These are phyloP conservation scores for Acanthamoeba royreba DNA, from an alignment of 208 protist species.

Conservation along the genomic window DNA sequence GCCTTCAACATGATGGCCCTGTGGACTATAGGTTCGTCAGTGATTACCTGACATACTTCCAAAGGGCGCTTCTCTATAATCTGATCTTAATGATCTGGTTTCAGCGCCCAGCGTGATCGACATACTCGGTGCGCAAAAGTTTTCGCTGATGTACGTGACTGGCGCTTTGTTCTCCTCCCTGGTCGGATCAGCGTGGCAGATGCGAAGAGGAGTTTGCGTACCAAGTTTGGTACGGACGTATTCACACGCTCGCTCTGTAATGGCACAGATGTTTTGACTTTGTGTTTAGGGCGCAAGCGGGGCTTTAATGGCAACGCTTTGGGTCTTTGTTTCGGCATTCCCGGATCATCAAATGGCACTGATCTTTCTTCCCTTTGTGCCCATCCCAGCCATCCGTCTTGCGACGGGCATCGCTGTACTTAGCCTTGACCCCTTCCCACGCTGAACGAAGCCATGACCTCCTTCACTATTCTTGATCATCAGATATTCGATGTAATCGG, in stretches of 20 bases:
- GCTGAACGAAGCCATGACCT: too few species aligned
- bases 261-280: neutral
- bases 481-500: neutral
- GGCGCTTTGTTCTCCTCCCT: neutral
- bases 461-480: neutral
- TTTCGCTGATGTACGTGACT: neutral
- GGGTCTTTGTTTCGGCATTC: neutral
- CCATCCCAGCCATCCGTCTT: neutral
- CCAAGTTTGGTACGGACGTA: neutral
- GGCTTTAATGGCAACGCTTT: neutral
- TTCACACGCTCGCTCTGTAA: neutral
- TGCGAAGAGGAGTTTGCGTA: neutral
- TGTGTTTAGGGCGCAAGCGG: neutral
- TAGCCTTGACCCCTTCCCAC: neutral
- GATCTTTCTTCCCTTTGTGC: neutral
- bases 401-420: neutral
- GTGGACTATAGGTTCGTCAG: neutral
- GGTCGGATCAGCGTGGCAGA: neutral
- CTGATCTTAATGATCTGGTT: neutral
- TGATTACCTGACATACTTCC: neutral
- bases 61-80: neutral
- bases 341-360: neutral
- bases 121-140: neutral
- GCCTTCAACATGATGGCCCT: neutral
- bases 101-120: neutral